Evolutionary conservation across 2,329 filamentous ascomycete species (phyloP), one percentile per base, ranked within the genome.

Genomic region (Verticillium zaregamsianum): DNA sequence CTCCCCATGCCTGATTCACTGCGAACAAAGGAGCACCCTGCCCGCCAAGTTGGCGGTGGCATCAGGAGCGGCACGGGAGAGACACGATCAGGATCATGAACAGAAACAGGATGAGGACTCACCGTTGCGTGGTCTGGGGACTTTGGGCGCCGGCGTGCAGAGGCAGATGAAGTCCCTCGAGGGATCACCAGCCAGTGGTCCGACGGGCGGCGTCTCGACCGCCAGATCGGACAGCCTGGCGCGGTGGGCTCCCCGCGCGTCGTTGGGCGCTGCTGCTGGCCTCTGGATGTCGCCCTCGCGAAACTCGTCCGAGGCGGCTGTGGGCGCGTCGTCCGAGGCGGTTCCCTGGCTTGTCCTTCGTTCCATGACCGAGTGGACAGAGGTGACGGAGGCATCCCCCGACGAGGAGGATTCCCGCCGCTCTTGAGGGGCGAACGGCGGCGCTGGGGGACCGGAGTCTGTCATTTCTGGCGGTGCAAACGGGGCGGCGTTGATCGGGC

Each of bases 81-180:
- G 33, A 37, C 31, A 20, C 3, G 32, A 20, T 28, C 7, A 23
- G 11, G 35, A 57, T 9, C 20, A 20, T 14, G 39, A 28, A 28
- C 28, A 28, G n/a, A 15, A 6, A 40, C 15, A 40, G 15, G n/a
- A 12, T 63, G 37, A 59, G 62, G 54, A 77, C 83, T 75, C 75
- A 87, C 84, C 83, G 69, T 87, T 87, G 56, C 84, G 77, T 60
- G 84, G 84, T 61, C 84, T 77, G 3, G 84, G 84, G 56, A 86
- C 81, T 69, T 86, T 86, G 5, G 83, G 83, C 20, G 80, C 78
- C 55, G 82, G 82, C 14, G 82, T 79, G 68, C 84, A 87, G 64
- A 86, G 76, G 71, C 84, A 87, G 37, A 86, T 81, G 56, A 79
- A 69, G 56, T 83, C 81, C 59, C 67, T 58, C 61, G 60, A 55